A percentile compares a stretch with the other conserved stretches of the same genome.
phyloP scores from a whole-genome alignment of 225 moss, liverwort and hornwort species.

The Pseudisothecium myosuroides region DNA sequence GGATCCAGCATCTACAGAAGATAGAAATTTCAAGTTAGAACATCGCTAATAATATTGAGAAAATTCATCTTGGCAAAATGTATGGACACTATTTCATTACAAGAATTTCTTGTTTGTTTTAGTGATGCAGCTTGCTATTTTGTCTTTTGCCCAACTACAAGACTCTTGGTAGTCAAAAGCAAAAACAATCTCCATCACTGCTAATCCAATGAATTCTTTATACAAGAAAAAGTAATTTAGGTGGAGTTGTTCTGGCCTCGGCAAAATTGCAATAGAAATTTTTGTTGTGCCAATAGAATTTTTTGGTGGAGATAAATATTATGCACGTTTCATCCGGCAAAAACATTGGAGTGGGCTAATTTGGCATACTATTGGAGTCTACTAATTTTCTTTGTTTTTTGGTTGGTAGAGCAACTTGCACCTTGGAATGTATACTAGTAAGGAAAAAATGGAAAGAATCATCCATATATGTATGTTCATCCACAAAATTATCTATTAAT shows the following conservation, averaged over 20 bases:
- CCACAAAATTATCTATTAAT: too few relatives aligned
- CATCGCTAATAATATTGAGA: background rate
- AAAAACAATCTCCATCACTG: background rate
- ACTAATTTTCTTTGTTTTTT: background rate
- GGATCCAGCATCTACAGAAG: fast-evolving
- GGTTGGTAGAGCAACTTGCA: background rate
- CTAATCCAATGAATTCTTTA: background rate
- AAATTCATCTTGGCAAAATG: background rate
- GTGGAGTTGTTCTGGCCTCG: fast-evolving
- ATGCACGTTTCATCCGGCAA: background rate
- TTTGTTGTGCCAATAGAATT: background rate
- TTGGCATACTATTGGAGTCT: too few relatives aligned
- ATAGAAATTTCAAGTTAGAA: background rate
- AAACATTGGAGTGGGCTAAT: background rate
- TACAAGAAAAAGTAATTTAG: background rate
- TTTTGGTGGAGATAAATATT: background rate
- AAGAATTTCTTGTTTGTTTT: background rate
- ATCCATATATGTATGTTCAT: background rate
- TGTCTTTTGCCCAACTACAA: background rate
- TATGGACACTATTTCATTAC: background rate
- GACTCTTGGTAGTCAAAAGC: background rate
- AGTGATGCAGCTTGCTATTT: background rate
- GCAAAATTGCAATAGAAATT: background rate
- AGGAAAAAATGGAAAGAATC: background rate
- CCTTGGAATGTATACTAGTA: background rate